Evolutionary conservation across 148 eudicot genomes (phyloP).

Genomic region (Nyssa sinensis): DNA sequence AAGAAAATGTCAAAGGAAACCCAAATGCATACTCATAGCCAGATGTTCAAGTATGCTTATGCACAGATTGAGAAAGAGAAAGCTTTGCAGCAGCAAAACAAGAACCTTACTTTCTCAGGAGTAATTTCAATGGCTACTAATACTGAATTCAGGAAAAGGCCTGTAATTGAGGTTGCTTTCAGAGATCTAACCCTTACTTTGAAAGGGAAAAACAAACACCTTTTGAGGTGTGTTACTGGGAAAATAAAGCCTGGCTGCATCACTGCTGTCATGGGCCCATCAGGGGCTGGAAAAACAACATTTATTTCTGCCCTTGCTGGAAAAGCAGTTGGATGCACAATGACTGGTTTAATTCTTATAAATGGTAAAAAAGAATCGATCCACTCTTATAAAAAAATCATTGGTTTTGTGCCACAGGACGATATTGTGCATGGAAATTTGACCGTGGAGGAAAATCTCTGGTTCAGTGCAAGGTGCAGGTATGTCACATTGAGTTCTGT

Average conservation of each 20-base stretch:
- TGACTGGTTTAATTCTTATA: slow-evolving; percentile 53
- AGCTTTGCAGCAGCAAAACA: slow-evolving; percentile 35
- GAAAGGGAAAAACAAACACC: slow-evolving; percentile 58
- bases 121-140: slow-evolving; percentile 54
- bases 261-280: slow-evolving; percentile 82
- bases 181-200: slow-evolving; percentile 62
- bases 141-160: slow-evolving; percentile 47
- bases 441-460: slow-evolving; percentile 77
- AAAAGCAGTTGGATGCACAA: slow-evolving; percentile 59
- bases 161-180: slow-evolving; percentile 56
- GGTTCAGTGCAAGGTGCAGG: slow-evolving; percentile 90
- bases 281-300: slow-evolving; percentile 85
- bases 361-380: slow-evolving; percentile 61
- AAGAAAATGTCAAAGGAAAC: slow-evolving; percentile 42
- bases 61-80: slow-evolving; percentile 80
- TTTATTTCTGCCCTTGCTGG: slow-evolving; percentile 73
- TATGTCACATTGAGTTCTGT: slow-evolving; percentile 24
- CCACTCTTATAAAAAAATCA: slow-evolving; percentile 63
- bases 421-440: slow-evolving; percentile 82
- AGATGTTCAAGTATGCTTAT: slow-evolving; percentile 74
- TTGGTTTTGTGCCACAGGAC: slow-evolving; percentile 87
- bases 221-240: slow-evolving; percentile 67
- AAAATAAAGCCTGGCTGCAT: slow-evolving; percentile 62
- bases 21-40: slow-evolving; percentile 46
- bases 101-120: slow-evolving; percentile 54